Evolutionary conservation across 352 stramenopile species (phyloP).

Genomic region (Globisporangium paroecandrum): DNA sequence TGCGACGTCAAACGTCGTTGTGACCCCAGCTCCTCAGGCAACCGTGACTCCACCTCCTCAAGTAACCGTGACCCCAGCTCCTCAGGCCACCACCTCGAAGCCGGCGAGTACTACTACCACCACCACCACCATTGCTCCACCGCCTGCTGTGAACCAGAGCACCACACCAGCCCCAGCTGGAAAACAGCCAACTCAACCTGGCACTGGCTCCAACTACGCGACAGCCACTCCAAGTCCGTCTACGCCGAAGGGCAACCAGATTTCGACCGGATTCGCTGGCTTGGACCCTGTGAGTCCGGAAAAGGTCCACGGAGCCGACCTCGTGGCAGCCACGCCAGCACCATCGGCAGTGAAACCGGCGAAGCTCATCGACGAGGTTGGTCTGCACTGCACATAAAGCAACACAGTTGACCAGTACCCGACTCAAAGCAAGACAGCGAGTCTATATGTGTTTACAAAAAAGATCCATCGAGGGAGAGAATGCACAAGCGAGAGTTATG

Average conservation of each 20-base stretch:
- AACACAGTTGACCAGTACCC: not conserved
- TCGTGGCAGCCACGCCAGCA: constrained; percentile 9
- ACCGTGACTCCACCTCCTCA: not conserved
- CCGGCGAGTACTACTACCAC: not conserved
- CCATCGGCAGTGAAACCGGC: constrained; percentile 15
- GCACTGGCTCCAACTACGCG: not conserved
- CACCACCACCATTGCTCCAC: constrained; percentile 7
- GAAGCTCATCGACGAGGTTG: not conserved
- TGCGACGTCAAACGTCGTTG: not conserved
- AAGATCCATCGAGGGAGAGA: not conserved
- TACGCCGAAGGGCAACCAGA: constrained; percentile 5
- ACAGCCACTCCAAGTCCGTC: constrained; percentile 14
- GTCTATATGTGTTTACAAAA: constrained; percentile 4
- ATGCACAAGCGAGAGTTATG: not conserved
- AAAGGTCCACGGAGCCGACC: constrained; percentile 19
- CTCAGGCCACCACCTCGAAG: not conserved
- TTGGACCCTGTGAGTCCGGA: constrained; percentile 14
- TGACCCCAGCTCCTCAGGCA: constrained; percentile 6
- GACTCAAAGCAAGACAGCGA: not conserved
- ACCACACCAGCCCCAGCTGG: constrained; percentile 4
- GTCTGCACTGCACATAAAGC: constrained; percentile 14
- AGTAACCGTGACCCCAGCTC: not conserved
- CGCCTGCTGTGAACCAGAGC: constrained; percentile 2
- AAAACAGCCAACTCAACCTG: not conserved
- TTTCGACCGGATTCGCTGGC: constrained; percentile 15